Evolutionary conservation across 805 yeast genomes (phyloP).

Genomic region (Ogataea salicorniae): DNA sequence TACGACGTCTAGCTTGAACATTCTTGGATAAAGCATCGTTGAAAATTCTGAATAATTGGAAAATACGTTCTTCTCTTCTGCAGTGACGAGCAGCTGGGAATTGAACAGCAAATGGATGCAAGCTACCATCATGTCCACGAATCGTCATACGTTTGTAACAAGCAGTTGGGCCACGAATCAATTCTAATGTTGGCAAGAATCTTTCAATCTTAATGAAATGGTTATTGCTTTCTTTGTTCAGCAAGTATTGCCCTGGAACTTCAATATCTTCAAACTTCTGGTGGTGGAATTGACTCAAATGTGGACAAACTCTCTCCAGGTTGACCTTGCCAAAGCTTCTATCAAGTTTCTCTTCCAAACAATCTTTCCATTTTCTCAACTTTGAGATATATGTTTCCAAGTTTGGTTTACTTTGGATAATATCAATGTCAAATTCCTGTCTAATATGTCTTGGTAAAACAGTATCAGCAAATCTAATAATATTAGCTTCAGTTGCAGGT

Average conservation of each 20-base stretch:
- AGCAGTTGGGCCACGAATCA: conserved; percentile 84
- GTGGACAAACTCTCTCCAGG: conserved; percentile 89
- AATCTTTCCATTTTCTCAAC: conserved; percentile 85
- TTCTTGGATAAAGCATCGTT: conserved; percentile 74
- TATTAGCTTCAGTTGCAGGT: conserved; percentile 83
- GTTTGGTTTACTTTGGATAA: conserved; percentile 81
- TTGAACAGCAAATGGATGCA: conserved; percentile 92
- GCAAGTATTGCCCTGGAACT: conserved; percentile 91
- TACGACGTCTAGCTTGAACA: conserved; percentile 84
- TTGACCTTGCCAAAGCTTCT: conserved; percentile 75
- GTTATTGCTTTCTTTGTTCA: conserved; percentile 82
- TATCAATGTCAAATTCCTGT: conserved; percentile 87
- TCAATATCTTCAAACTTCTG: conserved; percentile 97
- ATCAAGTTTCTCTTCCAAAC: conserved; percentile 88
- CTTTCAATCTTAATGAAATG: conserved; percentile 92
- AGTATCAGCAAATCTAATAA: conserved; percentile 86
- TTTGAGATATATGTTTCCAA: conserved; percentile 81
- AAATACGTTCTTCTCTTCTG: conserved; percentile 90
- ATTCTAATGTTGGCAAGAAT: conserved; percentile 81
- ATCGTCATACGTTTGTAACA: conserved; percentile 86
- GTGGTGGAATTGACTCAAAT: conserved; percentile 93
- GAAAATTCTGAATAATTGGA: conserved; percentile 86
- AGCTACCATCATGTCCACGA: conserved; percentile 88
- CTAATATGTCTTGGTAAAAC: conserved; percentile 84
- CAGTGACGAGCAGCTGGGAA: conserved; percentile 97